Evolutionary conservation across 768 basidiomycete species (phyloP), one percentile per base, ranked within the genome.

Genomic region (Russula sp.): DNA sequence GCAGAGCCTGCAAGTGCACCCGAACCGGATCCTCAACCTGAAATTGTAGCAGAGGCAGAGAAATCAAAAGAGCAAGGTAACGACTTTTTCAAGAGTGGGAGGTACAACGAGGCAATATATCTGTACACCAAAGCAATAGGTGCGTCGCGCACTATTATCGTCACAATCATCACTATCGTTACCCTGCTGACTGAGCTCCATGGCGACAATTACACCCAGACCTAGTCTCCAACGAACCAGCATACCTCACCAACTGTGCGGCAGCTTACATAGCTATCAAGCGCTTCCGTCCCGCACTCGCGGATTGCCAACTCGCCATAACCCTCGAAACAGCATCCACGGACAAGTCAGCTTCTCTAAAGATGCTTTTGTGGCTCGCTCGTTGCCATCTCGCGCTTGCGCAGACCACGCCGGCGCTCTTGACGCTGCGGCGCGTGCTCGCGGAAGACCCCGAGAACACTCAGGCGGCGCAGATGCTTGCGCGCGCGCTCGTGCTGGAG

Each of bases 311-410:
- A 71, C 77, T 77, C 39, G 92, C 91, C 5, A 78, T 81, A 0
- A 73, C 82, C 0, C 75, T 92, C 6, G 89, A 93, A 73, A 72
- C 84, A 6, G 38, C 53, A 5, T 39, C 43, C 11, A 11, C 36
- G n/a, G 18, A 41, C 13, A 32, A 32, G 32, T 29, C 9, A 8
- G 70, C 65, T 8, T 87, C 88, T 7, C 83, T 85, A 4, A 94
- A 94, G 71, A 93, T 90, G 11, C 81, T 94, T 50, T 76, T 91
- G 39, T 87, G 93, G 3, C 81, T 93, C 6, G 90, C 88, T 0
- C 82, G 87, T 53, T 94, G 92, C 72, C 92, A 95, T 63, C 77
- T 92, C 16, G 89, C 90, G 0, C 78, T 91, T 7, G 93, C 90
- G 2, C 80, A 82, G 2, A 78, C 87, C 0, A 79, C 80, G 1